These are phyloP conservation scores for Candida sakaeoensis DNA, from an alignment of 805 yeast genomes.

Conservation along the genomic window DNA sequence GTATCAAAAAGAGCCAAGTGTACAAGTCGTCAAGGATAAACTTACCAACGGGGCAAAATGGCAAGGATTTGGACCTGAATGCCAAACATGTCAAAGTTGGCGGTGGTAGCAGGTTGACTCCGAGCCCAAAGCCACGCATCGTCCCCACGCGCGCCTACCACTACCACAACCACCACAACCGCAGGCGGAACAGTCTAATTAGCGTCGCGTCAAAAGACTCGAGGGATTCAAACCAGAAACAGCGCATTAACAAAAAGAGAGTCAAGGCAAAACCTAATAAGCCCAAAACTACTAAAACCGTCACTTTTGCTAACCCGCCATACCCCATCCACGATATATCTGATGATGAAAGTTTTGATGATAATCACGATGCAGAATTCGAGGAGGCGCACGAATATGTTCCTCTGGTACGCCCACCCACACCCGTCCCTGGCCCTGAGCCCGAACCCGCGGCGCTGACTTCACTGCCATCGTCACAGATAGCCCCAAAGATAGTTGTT, in stretches of 20 bases:
- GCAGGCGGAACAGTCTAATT: neutral
- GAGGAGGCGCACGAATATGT: too few relatives aligned
- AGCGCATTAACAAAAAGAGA: neutral
- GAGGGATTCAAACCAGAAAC: neutral
- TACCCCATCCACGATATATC: conserved; percentile 4
- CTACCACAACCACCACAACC: too few relatives aligned
- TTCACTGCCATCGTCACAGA: too few relatives aligned
- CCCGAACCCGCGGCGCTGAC: neutral
- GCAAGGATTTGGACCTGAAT: too few relatives aligned
- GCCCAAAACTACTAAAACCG: neutral
- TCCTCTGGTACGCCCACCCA: too few relatives aligned
- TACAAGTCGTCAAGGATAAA: conserved; percentile 5
- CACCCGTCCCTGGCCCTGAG: neutral
- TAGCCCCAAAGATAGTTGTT: neutral
- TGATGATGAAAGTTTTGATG: neutral
- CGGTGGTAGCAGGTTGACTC: neutral
- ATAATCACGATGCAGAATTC: neutral
- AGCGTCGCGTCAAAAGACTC: conserved; percentile 6
- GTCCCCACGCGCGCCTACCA: neutral
- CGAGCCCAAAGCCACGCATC: neutral
- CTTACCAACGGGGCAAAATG: neutral
- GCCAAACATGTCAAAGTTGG: too few relatives aligned
- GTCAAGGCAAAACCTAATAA: neutral
- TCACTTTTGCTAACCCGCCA: neutral
- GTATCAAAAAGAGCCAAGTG: conserved; percentile 1